Base-by-base conservation (phyloP, 2,329 filamentous ascomycete genomes). In the Pestalotiopsis fici region DNA sequence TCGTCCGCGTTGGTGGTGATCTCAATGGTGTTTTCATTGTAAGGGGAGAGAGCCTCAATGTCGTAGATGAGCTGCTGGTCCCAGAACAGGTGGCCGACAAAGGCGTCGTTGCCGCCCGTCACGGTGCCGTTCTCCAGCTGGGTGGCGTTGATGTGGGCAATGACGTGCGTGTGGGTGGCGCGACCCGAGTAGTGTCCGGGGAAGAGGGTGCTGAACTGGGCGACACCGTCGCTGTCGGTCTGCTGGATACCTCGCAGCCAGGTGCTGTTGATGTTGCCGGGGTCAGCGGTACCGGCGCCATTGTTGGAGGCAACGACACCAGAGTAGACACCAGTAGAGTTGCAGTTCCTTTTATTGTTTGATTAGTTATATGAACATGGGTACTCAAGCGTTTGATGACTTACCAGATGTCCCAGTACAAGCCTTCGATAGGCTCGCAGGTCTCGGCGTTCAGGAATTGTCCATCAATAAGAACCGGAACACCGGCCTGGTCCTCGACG, bases 11-110 rank as follows among this genome's bases (percentile, higher is more conserved):
- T 65, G 11, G 21, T 27, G n/a, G 35, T 65, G 23, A 65, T 43
- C 11, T 27, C 28, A 18, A 65, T 59, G 5, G 54, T 43, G 55
- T 59, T 65, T 6, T 39, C 50, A 13, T 23, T 59, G 35, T 65
- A 65, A 21, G 64, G 64, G 7, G 50, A 25, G 9, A 50, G 54
- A 21, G 64, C 54, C 64, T 65, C 64, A 23, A 65, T 23, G 12
- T 27, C 69, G 28, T 72, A 72, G 70, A 88, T 83, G 11, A 91
- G 83, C 69, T 82, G 80, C 74, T 90, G 85, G 75, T 91, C 88
- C 75, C 90, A 89, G 82, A 89, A 91, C 63, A 89, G 74, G 75
- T 92, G 89, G 21, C 89, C 89, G 50, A 91, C 83, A 78, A 91
- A 88, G 63, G 78, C 81, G 18, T 82, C 81, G 68, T 82, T 85